phyloP scores from a whole-genome alignment of 208 protist species.

The Tritrichomonas foetus region DNA sequence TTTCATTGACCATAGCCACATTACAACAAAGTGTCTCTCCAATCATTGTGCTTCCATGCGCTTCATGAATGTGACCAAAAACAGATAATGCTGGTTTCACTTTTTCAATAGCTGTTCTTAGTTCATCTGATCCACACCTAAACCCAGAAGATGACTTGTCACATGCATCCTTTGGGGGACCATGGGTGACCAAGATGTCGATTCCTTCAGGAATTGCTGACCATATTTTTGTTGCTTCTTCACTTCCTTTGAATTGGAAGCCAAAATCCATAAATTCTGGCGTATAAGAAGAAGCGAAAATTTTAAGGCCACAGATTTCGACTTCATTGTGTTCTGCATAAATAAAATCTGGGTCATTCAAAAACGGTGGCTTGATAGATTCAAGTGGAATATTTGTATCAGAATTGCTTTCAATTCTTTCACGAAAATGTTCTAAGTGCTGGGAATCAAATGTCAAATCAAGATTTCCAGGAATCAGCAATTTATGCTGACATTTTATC shows the following conservation, averaged over 20 bases:
- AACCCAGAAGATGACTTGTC: neutral
- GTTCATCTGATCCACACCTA: neutral
- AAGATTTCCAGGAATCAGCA: conserved; percentile 35
- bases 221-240: neutral
- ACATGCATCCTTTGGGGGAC: neutral
- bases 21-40: neutral
- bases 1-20: neutral
- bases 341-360: neutral
- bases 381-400: neutral
- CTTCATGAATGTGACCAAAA: conserved; percentile 45
- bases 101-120: neutral
- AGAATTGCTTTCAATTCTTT: neutral
- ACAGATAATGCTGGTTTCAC: neutral
- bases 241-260: neutral
- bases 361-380: neutral
- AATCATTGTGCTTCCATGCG: neutral
- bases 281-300: conserved; percentile 5
- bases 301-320: neutral
- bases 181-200: conserved; percentile 10
- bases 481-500: neutral
- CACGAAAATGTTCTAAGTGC: neutral
- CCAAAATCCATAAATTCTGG: conserved; percentile 23
- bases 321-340: conserved; percentile 25
- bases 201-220: neutral
- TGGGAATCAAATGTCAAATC: conserved; percentile 26